Base-by-base conservation (phyloP, 2,329 filamentous ascomycete species). In the Fusarium nurragi region DNA sequence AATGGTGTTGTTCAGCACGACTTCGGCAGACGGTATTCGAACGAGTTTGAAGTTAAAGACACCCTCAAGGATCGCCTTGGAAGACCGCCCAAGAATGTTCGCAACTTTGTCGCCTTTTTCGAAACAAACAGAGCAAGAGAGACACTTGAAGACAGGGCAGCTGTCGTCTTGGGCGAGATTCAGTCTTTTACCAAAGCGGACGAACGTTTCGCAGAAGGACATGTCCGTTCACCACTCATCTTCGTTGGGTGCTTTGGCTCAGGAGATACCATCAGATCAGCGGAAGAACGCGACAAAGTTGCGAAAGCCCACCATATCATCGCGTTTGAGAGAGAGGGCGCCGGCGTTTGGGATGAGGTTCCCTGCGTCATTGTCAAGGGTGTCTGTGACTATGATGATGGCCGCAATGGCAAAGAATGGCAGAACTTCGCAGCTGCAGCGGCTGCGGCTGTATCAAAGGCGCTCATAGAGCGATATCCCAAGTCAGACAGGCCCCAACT, bases 381-480 rank as follows among this genome's bases (percentile, higher is more conserved):
- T 3, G 74, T 78, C 0, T 78, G 75, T 30, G 74, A 81, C 37
- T 73, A 74, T 28, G 69, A 70, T 0, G 71, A 74, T 7, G 58
- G 60, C 18, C 66, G 72, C 16, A 69, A 71, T 39, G 60, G 61
- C 13, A 67, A 67, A 25, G 51, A 14, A 1, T 81, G 77, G 78
- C 77, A 80, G 50, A 22, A 60, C 2, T 81, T 77, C 66, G 78
- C 79, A 0, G 76, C 79, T 1, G 76, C 74, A 0, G 76, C 74
- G 0, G 79, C 78, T 0, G 78, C 79, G 3, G 77, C 73, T 0
- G 78, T 79, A 0, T 82, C 84, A 6, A 86, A 86, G 18, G 66
- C 55, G 0, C 37, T 68, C 5, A 28, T 67, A 0, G 53, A 59
- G 30, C 23, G 26, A 13, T 65, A 54, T 19, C 44, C 46, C 1